Evolutionary conservation across 2,329 filamentous ascomycete species (phyloP), one percentile per base, ranked within the genome.

Genomic region (Tolypocladium sp.): DNA sequence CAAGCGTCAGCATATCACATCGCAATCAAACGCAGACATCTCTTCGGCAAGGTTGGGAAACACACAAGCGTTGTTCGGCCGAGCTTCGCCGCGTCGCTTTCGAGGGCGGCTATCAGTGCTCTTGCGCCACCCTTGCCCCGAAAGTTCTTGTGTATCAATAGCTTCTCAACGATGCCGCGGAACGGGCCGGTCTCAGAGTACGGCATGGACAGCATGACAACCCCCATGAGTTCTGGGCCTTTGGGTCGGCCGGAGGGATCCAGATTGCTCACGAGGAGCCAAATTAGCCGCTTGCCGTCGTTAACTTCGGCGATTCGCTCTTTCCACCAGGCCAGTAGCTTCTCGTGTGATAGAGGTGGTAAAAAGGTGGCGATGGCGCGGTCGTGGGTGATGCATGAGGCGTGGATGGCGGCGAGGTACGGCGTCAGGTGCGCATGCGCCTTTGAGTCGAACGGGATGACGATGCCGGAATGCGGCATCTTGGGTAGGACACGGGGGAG

Each of bases 311-410:
- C 72, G 57, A 82, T 77, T 30, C 77, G 73, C 27, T 77, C 74
- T 65, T 79, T 78, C 84, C 84, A 87, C 76, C 79, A 86, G 10
- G 73, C 64, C 37, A 82, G 72, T 44, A 87, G 79, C 66, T 82
- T 82, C 42, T 79, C 74, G 66, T 82, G 76, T 55, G 78, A 77
- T 40, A 87, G 72, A 0, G 84, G 84, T n/a, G 82, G 82, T 17
- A 84, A 73, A 67, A 87, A 87, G 5, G 78, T 82, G 33, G 81
- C 81, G 41, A 83, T 76, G 62, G 79, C 81, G 66, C 78, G 75
- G 70, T 84, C 83, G 60, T 78, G 73, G 5, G 79, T 80, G 67
- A 88, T 84, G 71, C 83, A 86, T 17, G 78, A 76, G 60, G 77
- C 79, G 63, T 87, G 84, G 30, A 87, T 75, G 54, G 78, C 76